Percentiles rank a stretch among this genome's conserved stretches.
Evolutionary conservation across 2,329 filamentous ascomycete genomes (phyloP).

Genomic region (Diplodia mutila): DNA sequence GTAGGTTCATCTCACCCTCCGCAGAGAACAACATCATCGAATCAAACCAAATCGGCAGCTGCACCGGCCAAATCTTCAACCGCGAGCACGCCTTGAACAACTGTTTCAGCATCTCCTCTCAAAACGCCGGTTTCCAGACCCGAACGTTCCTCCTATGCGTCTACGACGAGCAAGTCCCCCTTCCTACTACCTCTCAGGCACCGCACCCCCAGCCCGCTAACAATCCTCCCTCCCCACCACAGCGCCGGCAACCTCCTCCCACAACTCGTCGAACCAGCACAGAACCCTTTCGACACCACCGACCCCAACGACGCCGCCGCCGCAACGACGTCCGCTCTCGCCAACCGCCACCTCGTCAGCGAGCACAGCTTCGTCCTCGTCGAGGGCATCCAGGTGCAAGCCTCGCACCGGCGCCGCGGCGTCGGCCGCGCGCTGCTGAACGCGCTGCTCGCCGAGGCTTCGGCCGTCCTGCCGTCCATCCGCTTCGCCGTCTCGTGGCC

Average conservation of each 20-base stretch:
- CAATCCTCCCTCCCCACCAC: not conserved
- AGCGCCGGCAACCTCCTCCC: not conserved
- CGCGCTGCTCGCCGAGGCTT: not conserved
- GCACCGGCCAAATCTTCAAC: slow-evolving; percentile 5
- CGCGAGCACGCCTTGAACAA: slow-evolving; percentile 5
- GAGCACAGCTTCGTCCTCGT: slow-evolving; percentile 14
- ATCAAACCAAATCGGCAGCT: not conserved
- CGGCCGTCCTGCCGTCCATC: not conserved
- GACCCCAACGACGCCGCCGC: not conserved
- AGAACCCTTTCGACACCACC: not conserved
- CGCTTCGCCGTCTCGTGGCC: slow-evolving; percentile 16
- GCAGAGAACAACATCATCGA: not conserved
- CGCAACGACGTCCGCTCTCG: no score
- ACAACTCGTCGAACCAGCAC: not conserved
- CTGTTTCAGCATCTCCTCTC: not conserved
- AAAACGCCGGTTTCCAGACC: not conserved
- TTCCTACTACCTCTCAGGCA: not conserved
- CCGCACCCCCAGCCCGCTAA: not conserved
- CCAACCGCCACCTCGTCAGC: slow-evolving; percentile 4
- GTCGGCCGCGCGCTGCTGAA: not conserved
- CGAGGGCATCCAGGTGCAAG: not conserved
- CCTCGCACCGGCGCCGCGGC: not conserved
- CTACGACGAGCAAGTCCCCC: not conserved
- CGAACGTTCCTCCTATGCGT: not conserved
- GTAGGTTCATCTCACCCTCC: not conserved